Evolutionary conservation across 2,329 filamentous ascomycete species (phyloP).

Genomic region (Colletotrichum sp.): DNA sequence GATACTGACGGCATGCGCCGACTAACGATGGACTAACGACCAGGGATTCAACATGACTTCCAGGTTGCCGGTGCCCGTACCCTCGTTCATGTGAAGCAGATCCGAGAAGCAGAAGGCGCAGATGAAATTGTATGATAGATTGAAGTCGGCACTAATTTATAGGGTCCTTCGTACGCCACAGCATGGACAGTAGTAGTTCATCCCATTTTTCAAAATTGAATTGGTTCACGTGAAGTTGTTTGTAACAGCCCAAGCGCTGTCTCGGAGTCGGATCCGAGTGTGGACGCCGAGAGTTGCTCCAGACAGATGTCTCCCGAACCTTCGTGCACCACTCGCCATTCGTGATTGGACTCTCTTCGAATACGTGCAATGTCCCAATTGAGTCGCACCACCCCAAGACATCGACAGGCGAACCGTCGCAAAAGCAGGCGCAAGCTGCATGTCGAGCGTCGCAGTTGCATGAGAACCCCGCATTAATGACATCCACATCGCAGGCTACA

Average conservation of each 20-base stretch:
- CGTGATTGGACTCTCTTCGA: not conserved
- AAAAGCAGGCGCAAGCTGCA: not conserved
- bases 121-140: slow-evolving; percentile 13
- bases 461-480: slow-evolving; percentile 9
- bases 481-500: not conserved
- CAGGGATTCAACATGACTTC: slow-evolving; percentile 4
- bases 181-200: not conserved
- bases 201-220: not conserved
- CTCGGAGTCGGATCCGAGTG: not conserved
- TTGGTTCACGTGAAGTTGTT: not conserved
- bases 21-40: slow-evolving; percentile 18
- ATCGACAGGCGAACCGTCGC: not conserved
- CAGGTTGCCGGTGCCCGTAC: not conserved
- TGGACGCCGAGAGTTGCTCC: not conserved
- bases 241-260: not conserved
- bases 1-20: not conserved
- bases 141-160: slow-evolving; percentile 10
- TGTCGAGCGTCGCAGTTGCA: not conserved
- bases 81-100: not conserved
- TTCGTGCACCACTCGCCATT: not conserved
- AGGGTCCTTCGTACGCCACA: not conserved
- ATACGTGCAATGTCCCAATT: not conserved
- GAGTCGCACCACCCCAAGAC: not conserved
- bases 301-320: not conserved
- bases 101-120: not conserved